Evolutionary conservation across 768 basidiomycete genomes (phyloP), one percentile per base, ranked within the genome.

Genomic region (Rhodosporidiobolus odoratus): DNA sequence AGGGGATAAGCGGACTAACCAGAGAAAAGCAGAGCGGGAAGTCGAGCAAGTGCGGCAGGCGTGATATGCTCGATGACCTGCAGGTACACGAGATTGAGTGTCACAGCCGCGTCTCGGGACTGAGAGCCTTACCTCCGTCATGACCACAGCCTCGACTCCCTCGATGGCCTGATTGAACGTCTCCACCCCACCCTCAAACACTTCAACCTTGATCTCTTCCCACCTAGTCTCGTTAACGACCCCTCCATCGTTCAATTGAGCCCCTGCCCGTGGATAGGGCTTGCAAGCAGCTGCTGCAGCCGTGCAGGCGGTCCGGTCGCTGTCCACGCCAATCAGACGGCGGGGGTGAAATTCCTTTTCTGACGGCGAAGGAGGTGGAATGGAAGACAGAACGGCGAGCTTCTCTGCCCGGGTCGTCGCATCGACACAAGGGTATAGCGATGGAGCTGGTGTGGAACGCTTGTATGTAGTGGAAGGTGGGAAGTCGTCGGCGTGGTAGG

Each of bases 161-260:
- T 87, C 80, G 73, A 92, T 88, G 34, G 83, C 83, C 47, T 85
- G 82, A 75, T 92, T 93, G 69, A 87, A 80, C 2, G 79, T 79
- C 76, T 90, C 85, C 57, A 92, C 79, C 0, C 86, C 87, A 8
- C 92, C 92, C 53, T 87, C 82, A 88, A 88, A 93, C 4, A 94
- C 76, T 72, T 86, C 83, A 34, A 84, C 85, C 19, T 83, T 80
- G 35, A 91, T 79, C 15, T 84, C 82, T 65, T 90, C 89, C 88
- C 90, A 94, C 27, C 91, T 82, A 19, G 78, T 50, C 35, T 63
- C 63, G 35, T 59, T 48, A 41, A 60, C 54, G 59, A 23, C 57
- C 62, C 56, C 56, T 27, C 37, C 52, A 38, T n/a, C 25, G 32
- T 62, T 50, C 76, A 76, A 30, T 30, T n/a, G n/a, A n/a, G 52